Conservation (phyloP, 2,329 filamentous ascomycete species). For the Epicoccum sorghinum region DNA sequence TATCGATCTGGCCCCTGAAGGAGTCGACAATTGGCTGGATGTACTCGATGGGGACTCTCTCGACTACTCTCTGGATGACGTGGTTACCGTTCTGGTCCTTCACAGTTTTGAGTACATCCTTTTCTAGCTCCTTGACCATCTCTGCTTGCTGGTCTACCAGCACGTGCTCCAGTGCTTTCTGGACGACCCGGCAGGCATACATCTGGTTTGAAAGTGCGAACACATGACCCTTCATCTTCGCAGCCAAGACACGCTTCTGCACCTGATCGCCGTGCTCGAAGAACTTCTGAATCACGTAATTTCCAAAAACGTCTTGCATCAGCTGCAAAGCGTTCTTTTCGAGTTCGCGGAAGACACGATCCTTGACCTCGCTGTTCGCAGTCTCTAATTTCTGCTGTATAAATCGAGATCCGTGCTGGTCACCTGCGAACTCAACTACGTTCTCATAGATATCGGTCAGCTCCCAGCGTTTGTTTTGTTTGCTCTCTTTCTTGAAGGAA, state of each 20-base stretch:
- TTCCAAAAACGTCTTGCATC: conserved; percentile 96
- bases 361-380: conserved; percentile 95
- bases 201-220: conserved; percentile 80
- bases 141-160: conserved; percentile 88
- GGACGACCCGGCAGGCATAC: conserved; percentile 94
- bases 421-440: conserved; percentile 92
- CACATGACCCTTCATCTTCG: conserved; percentile 86
- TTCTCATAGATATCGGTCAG: conserved; percentile 87
- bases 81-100: conserved; percentile 94
- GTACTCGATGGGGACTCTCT: conserved; percentile 75
- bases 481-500: conserved; percentile 78
- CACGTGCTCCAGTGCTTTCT: conserved; percentile 92
- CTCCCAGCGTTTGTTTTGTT: conserved; percentile 76
- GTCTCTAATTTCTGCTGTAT: conserved; percentile 92
- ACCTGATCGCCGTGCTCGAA: conserved; percentile 94
- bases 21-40: conserved; percentile 85
- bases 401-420: conserved; percentile 93
- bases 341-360: conserved; percentile 86
- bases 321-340: conserved; percentile 81
- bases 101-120: conserved; percentile 76
- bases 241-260: conserved; percentile 86
- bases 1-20: conserved; percentile 75
- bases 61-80: conserved; percentile 92
- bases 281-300: conserved; percentile 97
- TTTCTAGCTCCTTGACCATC: conserved; percentile 81